Evolutionary conservation across 2,329 filamentous ascomycete species (phyloP).

Genomic region (Talaromyces funiculosus): DNA sequence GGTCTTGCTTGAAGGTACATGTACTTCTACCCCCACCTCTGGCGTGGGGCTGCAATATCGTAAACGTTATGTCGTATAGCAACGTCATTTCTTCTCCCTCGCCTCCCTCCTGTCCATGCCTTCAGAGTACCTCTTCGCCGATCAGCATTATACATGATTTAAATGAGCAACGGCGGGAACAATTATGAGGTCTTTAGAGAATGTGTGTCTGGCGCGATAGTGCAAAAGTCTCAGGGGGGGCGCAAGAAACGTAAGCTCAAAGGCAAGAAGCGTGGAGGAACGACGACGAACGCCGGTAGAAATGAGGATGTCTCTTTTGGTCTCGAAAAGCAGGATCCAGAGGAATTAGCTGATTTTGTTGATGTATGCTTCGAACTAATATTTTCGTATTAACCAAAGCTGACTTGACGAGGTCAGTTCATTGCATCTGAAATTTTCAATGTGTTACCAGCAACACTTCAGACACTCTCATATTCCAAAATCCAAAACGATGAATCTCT

Average conservation of each 20-base stretch:
- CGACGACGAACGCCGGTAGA: not conserved
- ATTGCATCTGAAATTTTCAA: constrained; percentile 65
- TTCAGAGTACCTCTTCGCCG: not conserved
- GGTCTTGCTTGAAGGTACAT: not conserved
- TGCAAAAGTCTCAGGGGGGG: constrained; percentile 51
- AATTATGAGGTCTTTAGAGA: constrained; percentile 70
- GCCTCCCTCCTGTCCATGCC: not conserved
- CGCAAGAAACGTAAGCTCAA: constrained; percentile 26
- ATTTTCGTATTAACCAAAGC: too few species aligned
- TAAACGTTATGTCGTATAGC: not conserved
- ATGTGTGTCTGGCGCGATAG: constrained; percentile 63
- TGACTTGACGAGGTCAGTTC: constrained; percentile 47
- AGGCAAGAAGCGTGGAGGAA: constrained; percentile 17
- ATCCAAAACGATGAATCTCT: constrained; percentile 49
- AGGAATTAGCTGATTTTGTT: constrained; percentile 73
- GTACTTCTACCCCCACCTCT: not conserved
- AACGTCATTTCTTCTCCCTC: not conserved
- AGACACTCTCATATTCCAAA: constrained; percentile 55
- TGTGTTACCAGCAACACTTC: constrained; percentile 56
- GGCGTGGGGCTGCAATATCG: not conserved
- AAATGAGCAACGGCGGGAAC: constrained; percentile 32
- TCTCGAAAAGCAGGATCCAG: constrained; percentile 42
- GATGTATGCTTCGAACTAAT: constrained; percentile 46
- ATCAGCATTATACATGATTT: not conserved
- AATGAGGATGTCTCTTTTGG: constrained; percentile 7